phyloP scores from a whole-genome alignment of 164 flowering plant species.

The Vitis labrusca region DNA sequence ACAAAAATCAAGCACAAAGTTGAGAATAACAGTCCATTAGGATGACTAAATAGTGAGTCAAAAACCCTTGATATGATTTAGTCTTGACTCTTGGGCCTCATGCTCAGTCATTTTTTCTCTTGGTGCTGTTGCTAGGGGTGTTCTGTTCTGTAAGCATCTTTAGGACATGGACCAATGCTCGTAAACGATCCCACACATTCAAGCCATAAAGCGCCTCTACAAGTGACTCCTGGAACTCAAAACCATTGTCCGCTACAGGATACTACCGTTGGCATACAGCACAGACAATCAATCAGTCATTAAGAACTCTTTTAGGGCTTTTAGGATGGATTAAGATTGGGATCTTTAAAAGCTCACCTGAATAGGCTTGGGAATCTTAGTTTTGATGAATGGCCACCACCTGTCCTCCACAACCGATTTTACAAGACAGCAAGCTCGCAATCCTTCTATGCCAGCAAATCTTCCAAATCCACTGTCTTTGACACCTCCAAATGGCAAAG shows the following conservation, averaged over 20 bases:
- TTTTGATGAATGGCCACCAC: conserved; percentile 93
- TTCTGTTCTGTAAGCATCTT: conserved; percentile 68
- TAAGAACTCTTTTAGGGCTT: background rate
- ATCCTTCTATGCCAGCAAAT: conserved; percentile 94
- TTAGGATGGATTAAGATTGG: background rate
- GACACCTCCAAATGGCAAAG: conserved; percentile 96
- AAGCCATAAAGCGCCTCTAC: conserved; percentile 85
- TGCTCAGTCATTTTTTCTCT: conserved; percentile 39
- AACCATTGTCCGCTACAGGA: conserved; percentile 82
- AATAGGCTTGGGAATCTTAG: conserved; percentile 88
- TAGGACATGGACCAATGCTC: conserved; percentile 65
- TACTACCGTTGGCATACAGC: conserved; percentile 42
- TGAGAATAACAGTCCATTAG: no score
- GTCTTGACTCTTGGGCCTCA: background rate
- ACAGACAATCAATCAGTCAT: background rate
- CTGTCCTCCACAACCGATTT: conserved; percentile 95
- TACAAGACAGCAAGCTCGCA: conserved; percentile 93
- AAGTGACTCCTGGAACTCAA: conserved; percentile 84
- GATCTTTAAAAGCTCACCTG: conserved; percentile 44
- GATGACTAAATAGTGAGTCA: no score
- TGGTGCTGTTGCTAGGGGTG: conserved; percentile 24
- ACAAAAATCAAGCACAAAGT: no score
- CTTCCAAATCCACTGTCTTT: conserved; percentile 96
- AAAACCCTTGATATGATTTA: no score
- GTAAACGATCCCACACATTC: conserved; percentile 79